phyloP scores from a whole-genome alignment of 768 basidiomycete species.

The Mycena metata region DNA sequence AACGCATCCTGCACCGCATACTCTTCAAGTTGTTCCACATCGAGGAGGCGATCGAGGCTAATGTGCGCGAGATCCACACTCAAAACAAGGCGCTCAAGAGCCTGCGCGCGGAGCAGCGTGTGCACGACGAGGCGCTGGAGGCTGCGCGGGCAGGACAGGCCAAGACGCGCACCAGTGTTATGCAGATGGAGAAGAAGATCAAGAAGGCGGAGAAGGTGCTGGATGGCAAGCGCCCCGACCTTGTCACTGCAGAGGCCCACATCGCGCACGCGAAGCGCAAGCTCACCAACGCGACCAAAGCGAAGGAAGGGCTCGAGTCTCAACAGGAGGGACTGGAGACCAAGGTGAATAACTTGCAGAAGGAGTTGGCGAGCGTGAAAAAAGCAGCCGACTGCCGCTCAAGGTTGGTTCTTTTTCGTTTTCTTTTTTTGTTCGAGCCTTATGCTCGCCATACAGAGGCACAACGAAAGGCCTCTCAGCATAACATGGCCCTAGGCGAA shows the following conservation, averaged over 20 bases:
- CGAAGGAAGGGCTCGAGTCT: slow-evolving; percentile 72
- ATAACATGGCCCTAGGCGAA: slow-evolving; percentile 84
- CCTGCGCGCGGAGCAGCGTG: slow-evolving; percentile 76
- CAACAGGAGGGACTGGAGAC: slow-evolving; percentile 60
- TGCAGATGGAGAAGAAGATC: slow-evolving; percentile 88
- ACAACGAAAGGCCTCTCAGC: slow-evolving; percentile 77
- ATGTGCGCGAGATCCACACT: slow-evolving; percentile 75
- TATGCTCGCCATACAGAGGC: slow-evolving; percentile 64
- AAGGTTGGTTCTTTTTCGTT: slow-evolving; percentile 63
- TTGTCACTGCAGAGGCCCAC: slow-evolving; percentile 87
- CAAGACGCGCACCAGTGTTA: slow-evolving; percentile 76
- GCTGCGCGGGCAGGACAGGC: slow-evolving; percentile 85
- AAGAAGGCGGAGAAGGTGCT: slow-evolving; percentile 93
- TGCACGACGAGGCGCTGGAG: slow-evolving; percentile 79
- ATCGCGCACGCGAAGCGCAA: slow-evolving; percentile 90
- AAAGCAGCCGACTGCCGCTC: slow-evolving; percentile 81
- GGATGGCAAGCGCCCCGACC: slow-evolving; percentile 90
- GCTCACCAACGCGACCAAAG: slow-evolving; percentile 74
- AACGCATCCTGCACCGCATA: slow-evolving; percentile 83
- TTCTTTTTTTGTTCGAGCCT: not conserved
- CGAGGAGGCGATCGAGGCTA: slow-evolving; percentile 82
- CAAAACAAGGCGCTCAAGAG: slow-evolving; percentile 81
- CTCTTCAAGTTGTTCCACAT: slow-evolving; percentile 94
- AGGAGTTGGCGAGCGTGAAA: slow-evolving; percentile 76
- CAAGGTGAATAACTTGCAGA: slow-evolving; percentile 68